Base-by-base conservation (phyloP, 2,329 filamentous ascomycete genomes). In the Colletotrichum musae region DNA sequence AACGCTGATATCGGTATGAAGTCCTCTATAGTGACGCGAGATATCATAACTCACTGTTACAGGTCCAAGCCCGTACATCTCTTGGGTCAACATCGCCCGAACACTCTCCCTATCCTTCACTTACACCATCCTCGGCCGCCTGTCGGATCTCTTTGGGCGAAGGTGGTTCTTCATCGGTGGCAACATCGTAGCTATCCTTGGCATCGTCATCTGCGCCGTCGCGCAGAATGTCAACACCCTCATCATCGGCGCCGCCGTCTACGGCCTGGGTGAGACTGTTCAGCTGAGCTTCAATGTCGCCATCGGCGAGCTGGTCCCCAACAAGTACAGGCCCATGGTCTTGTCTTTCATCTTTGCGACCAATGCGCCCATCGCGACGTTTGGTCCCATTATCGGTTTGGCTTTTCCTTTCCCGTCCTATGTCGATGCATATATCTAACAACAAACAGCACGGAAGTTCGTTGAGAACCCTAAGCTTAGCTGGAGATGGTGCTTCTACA, bases 401-500 rank as follows among this genome's bases (percentile, higher is more conserved):
- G 72, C 58, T 2, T 26, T 57, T 39, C 4, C 6, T 72, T 61
- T 2, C 18, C 58, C 36, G 9, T n/a, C n/a, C 7, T 3, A 7
- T 2, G 39, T 0, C 12, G 4, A 2, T 13, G 21, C 1, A 6
- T 12, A 32, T 21, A 13, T 16, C 59, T 71, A 10, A 71, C 45
- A 16, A 2, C 5, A 41, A 1, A 18, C 71, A 77, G 79, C 79
- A 26, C 78, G 79, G 1, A 76, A 77, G 24, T 76, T 83, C 21
- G 75, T 81, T 59, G 72, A 76, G 53, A 75, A 77, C 58, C 76
- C 78, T 2, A 75, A 71, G 10, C 73, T 82, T 7, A 79, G 77
- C 58, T 82, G 80, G 80, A 74, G 80, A 66, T 82, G 80, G 78
- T 80, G 79, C 54, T 83, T 80, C 72, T 81, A 82, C 72, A 77